Evolutionary conservation across 2,329 filamentous ascomycete species (phyloP).

Genomic region (Sclerotinia borealis): DNA sequence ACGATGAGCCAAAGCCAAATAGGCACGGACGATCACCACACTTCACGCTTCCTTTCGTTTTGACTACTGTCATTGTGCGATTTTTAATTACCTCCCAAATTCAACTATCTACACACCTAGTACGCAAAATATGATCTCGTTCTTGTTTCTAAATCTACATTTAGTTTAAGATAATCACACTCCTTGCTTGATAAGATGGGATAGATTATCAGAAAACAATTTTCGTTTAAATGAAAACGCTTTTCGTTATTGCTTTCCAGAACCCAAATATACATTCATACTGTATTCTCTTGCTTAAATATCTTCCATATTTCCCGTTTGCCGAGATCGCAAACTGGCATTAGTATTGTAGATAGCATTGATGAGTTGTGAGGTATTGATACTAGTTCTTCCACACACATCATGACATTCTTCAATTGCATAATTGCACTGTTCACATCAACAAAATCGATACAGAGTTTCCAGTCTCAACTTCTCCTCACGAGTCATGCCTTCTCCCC

Average conservation of each 20-base stretch:
- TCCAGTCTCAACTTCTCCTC: too few relatives aligned
- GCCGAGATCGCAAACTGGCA: not conserved
- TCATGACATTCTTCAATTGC: too few relatives aligned
- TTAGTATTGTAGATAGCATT: not conserved
- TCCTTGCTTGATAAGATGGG: too few relatives aligned
- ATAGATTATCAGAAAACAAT: not conserved
- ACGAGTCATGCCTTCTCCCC: too few relatives aligned
- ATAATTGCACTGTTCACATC: not conserved
- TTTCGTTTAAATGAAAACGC: too few relatives aligned
- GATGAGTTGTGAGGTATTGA: not conserved
- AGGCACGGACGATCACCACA: not conserved
- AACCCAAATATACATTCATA: not conserved
- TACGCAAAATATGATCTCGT: not conserved
- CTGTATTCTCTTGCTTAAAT: not conserved
- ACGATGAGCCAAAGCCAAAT: not conserved
- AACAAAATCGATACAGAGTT: too few relatives aligned
- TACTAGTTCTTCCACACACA: too few relatives aligned
- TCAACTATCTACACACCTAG: not conserved
- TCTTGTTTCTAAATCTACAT: not conserved
- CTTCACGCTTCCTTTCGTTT: not conserved
- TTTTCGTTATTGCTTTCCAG: too few relatives aligned
- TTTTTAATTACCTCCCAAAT: not conserved
- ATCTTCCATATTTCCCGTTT: not conserved
- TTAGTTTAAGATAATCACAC: not conserved
- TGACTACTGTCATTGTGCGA: not conserved